phyloP scores from a whole-genome alignment of 345 rosid genomes.

The Pugionium cornutum region DNA sequence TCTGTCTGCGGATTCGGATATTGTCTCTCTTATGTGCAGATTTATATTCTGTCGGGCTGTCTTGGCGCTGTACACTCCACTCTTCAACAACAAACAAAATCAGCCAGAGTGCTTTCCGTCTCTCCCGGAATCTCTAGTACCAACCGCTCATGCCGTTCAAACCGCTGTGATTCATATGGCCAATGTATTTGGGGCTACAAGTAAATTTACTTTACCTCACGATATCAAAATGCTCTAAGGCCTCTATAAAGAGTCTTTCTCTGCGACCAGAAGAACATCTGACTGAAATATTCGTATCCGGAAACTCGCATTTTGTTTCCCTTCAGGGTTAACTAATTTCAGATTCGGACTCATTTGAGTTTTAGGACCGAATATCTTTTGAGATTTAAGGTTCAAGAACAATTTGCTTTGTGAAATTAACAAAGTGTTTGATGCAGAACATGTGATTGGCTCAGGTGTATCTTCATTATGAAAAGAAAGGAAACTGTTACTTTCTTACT shows the following conservation, averaged over 20 bases:
- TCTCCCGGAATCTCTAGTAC: constrained; percentile 58
- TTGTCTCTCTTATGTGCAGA: constrained; percentile 45
- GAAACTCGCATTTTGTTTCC: constrained; percentile 30
- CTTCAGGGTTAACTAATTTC: constrained; percentile 4
- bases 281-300: constrained; percentile 17
- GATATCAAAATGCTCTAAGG: constrained; percentile 36
- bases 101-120: constrained; percentile 74
- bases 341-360: constrained; percentile 19
- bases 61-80: constrained; percentile 53
- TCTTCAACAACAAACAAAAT: constrained; percentile 58
- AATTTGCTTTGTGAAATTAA: constrained; percentile 19
- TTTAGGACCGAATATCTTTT: constrained; percentile 14
- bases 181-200: constrained; percentile 52
- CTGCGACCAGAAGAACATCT: constrained; percentile 11
- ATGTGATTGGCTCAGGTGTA: constrained; percentile 25
- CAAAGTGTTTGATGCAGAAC: constrained; percentile 11
- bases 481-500: background rate
- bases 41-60: constrained; percentile 79
- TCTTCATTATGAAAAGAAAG: background rate
- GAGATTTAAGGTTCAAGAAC: constrained; percentile 21
- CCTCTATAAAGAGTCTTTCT: constrained; percentile 29
- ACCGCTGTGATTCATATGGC: constrained; percentile 61
- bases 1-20: constrained; percentile 3
- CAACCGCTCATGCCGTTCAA: constrained; percentile 51
- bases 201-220: constrained; percentile 58